phyloP scores from a whole-genome alignment of 2,329 filamentous ascomycete species.

The Colletotrichum brevisporum region DNA sequence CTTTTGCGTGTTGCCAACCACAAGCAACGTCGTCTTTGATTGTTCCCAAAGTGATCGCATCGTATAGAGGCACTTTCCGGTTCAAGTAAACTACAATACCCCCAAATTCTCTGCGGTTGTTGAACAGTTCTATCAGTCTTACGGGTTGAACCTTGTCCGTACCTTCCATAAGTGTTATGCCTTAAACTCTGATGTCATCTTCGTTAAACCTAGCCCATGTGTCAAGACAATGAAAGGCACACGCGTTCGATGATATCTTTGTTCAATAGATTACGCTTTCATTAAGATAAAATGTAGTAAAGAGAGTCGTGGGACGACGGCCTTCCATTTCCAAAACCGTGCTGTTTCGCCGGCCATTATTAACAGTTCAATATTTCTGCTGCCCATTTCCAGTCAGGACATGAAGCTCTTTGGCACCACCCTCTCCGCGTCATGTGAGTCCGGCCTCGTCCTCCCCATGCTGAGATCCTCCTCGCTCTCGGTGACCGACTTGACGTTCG shows the following conservation, averaged over 20 bases:
- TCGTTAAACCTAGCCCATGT: no score
- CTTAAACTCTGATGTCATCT: no score
- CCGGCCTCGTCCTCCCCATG: slow-evolving; percentile 1
- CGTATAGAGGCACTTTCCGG: no score
- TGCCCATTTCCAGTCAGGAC: not conserved
- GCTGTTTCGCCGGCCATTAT: not conserved
- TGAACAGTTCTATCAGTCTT: no score
- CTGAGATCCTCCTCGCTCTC: slow-evolving; percentile 36
- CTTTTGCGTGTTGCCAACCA: no score
- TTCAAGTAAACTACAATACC: no score
- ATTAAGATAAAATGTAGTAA: not conserved
- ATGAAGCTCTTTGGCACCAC: slow-evolving; percentile 14
- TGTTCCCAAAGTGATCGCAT: no score
- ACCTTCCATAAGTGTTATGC: no score
- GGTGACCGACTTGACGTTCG: not conserved
- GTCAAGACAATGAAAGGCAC: not conserved
- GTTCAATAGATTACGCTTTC: no score
- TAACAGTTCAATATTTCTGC: not conserved
- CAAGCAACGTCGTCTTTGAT: no score
- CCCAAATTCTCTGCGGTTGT: no score
- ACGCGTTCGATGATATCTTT: not conserved
- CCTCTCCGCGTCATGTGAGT: slow-evolving; percentile 8
- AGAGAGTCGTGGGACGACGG: not conserved
- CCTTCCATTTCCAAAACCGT: not conserved
- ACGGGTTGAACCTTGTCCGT: no score